phyloP scores from a whole-genome alignment of 768 basidiomycete genomes.

The Hysterangium stoloniferum region DNA sequence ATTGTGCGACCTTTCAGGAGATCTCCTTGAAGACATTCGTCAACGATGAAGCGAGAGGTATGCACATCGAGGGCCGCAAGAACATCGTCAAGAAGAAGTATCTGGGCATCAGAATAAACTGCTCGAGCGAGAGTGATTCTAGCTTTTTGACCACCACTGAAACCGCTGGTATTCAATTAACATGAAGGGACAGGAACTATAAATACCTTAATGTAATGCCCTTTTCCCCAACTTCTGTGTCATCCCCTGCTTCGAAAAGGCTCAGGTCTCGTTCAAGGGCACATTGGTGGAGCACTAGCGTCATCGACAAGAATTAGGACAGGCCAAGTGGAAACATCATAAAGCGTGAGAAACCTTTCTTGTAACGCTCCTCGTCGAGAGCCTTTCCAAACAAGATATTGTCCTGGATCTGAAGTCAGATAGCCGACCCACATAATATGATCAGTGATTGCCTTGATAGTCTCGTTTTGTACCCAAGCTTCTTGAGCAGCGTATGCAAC shows the following conservation, averaged over 20 bases:
- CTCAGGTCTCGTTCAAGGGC: conserved; percentile 38
- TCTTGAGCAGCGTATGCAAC: conserved; percentile 80
- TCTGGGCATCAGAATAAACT: conserved; percentile 50
- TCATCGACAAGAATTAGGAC: not conserved
- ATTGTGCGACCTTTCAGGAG: conserved; percentile 35
- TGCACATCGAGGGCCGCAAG: conserved; percentile 54
- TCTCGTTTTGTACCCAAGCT: conserved; percentile 79
- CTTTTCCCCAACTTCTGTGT: conserved; percentile 67
- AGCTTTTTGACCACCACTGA: conserved; percentile 50
- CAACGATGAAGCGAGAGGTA: conserved; percentile 43
- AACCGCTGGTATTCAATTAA: not conserved
- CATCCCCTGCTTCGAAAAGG: conserved; percentile 51
- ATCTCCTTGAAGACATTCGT: conserved; percentile 36
- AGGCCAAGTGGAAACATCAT: not conserved
- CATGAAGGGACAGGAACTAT: not conserved
- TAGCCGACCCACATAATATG: not conserved
- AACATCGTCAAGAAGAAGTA: conserved; percentile 63
- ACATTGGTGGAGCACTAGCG: conserved; percentile 31
- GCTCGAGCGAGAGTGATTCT: conserved; percentile 44
- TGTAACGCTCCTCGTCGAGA: conserved; percentile 37
- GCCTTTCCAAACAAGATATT: conserved; percentile 40
- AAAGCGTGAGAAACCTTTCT: conserved; percentile 20
- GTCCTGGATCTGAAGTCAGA: conserved; percentile 36
- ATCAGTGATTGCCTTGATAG: conserved; percentile 41
- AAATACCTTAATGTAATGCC: conserved; percentile 44